phyloP scores from a whole-genome alignment of 768 basidiomycete species.

The Tylopilus cervinicoccineus region DNA sequence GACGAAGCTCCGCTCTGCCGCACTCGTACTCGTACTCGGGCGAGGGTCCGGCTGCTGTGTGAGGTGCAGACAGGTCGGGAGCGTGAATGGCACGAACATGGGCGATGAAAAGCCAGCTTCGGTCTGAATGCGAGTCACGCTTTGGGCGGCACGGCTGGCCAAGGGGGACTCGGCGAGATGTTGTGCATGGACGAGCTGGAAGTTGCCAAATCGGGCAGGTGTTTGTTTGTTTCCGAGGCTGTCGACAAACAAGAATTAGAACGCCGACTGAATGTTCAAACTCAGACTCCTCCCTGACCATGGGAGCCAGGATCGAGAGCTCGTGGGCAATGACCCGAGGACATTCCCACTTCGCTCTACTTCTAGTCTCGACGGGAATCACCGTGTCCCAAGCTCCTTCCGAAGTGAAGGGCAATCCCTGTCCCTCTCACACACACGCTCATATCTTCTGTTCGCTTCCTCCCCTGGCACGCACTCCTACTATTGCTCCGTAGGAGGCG shows the following conservation, averaged over 20 bases:
- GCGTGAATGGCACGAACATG: constrained; percentile 27
- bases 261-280: no score
- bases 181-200: neutral
- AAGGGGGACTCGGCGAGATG: neutral
- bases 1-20: constrained; percentile 23
- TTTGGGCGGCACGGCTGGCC: constrained; percentile 3
- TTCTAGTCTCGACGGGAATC: constrained; percentile 8
- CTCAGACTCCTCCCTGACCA: no score
- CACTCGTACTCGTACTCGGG: constrained; percentile 8
- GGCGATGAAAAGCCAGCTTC: neutral
- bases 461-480: neutral
- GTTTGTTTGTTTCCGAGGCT: constrained; percentile 30
- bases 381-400: constrained; percentile 21
- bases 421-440: constrained; percentile 11
- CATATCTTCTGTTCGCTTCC: constrained; percentile 6
- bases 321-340: no score
- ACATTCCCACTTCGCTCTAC: no score
- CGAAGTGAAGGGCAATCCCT: constrained; percentile 17
- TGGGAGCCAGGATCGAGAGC: no score
- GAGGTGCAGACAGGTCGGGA: constrained; percentile 16
- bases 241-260: constrained; percentile 32
- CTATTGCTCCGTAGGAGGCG: constrained; percentile 1
- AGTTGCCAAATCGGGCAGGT: constrained; percentile 10
- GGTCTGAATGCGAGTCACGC: neutral
- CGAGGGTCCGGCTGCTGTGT: constrained; percentile 5